Base-by-base conservation (phyloP, 1,284 basidiomycete species). In the Ganoderma leucocontextum region DNA sequence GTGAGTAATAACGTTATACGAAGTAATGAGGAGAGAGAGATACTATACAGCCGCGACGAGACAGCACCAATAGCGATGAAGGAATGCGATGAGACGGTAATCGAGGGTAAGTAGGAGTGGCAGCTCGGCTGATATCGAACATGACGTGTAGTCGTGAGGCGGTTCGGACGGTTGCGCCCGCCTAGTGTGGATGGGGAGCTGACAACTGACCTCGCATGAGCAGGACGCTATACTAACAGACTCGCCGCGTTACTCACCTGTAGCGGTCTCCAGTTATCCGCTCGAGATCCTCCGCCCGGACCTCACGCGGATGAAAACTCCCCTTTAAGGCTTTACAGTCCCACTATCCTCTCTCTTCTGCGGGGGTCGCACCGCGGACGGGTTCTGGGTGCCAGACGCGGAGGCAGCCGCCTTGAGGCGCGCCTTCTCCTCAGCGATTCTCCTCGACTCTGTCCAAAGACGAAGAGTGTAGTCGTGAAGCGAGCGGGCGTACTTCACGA, bases 391-490 rank as follows among this genome's bases (percentile, higher is more conserved):
- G 15, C 52, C 64, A 19, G 65, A 60, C 6, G 67, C 67, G 12
- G 68, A 47, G n/a, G 71, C 70, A 25, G 74, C 76, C n/a, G 72
- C 73, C 63, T 72, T 74, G 29, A 65, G 60, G 62, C 80, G 79
- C 22, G 83, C 81, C 73, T 82, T 82, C 75, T 89, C 87, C 75
- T 91, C 89, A 44, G 85, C 86, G 66, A 83, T 76, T 72, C 85
- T 84, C 73, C 89, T 82, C 13, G 90, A 89, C 75, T 91, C 88
- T 60, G 87, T 87, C 90, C 90, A 92, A 59, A 91, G 82, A 52
- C 78, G 83, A 64, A 91, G 84, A 41, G 90, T 92, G 73, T 91
- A 91, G 67, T 90, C 84, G 76, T 91, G 88, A 44, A 92, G 79
- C 55, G 89, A 84, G 71, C 85, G 86, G 15, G 91, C 86, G 76